Evolutionary conservation across 2,329 filamentous ascomycete species (phyloP), one percentile per base, ranked within the genome.

Genomic region (Fusarium haematococcum): DNA sequence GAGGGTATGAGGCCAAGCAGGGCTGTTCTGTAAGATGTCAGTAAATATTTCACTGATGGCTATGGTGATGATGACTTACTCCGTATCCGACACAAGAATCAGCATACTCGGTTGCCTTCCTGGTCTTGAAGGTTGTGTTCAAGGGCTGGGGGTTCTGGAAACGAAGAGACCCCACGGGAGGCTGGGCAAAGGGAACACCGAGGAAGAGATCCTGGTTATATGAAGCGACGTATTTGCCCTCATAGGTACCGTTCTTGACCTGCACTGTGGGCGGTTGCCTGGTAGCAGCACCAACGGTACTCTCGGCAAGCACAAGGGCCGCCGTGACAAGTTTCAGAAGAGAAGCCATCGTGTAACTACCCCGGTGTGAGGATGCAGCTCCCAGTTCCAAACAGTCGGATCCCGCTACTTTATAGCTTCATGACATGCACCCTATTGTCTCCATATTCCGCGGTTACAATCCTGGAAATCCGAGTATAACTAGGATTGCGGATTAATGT

Each of bases 31-130:
- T 1, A 0, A 2, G 1, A 13, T 8, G 43, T 75, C 4, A 70
- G 43, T 9, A 2, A 57, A 8, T 3, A 4, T 3, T 3, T 4
- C 0, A 11, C 3, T 8, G 3, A 10, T 10, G 1, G 6, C 0
- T 4, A 1, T 3, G 0, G 1, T 4, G 5, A 1, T 3, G 6
- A 0, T 2, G 1, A 63, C 75, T 32, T 32, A 77, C 75, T 33
- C 75, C 75, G 56, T 77, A 77, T 10, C 75, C 75, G 2, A 77
- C 75, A n/a, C 75, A 77, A 50, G 75, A 77, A 10, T 75, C 75
- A 3, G 75, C 75, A 64, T 77, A 77, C 32, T 77, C 65, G 5
- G 71, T 77, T 0, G 73, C 75, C n/a, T 69, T 73, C 5, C 58
- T 70, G 4, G 58, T 60, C 0, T 70, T 41, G 13, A 74, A 78